A percentile compares a stretch with the other conserved stretches of the same genome.
Evolutionary conservation across 2,329 filamentous ascomycete genomes (phyloP).

Genomic region (Nannizziopsis barbatae): DNA sequence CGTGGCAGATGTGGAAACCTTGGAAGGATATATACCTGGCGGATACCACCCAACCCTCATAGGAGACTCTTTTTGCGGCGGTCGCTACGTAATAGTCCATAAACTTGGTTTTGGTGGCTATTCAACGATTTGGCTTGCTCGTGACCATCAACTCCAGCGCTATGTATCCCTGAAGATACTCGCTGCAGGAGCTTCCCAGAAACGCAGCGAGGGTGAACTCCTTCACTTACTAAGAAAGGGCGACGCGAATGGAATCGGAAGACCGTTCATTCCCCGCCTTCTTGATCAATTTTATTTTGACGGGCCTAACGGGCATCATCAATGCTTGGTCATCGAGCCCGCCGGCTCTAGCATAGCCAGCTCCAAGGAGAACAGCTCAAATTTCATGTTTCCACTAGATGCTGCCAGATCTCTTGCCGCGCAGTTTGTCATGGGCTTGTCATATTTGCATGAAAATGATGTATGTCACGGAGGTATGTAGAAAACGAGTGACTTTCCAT

Average conservation of each 20-base stretch:
- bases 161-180: conserved; percentile 20
- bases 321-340: conserved; percentile 14
- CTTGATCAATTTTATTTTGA: conserved; percentile 14
- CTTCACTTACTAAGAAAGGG: conserved; percentile 11
- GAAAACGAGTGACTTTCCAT: neutral
- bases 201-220: conserved; percentile 11
- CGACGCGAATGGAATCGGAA: neutral
- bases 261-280: conserved; percentile 9
- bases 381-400: conserved; percentile 18
- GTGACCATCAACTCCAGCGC: conserved; percentile 12
- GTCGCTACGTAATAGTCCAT: conserved; percentile 15
- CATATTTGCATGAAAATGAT: conserved; percentile 18
- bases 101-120: conserved; percentile 15
- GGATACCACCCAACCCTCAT: conserved; percentile 28
- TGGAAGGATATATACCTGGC: conserved; percentile 23
- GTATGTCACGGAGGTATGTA: conserved; percentile 18
- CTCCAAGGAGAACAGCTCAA: conserved; percentile 15
- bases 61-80: conserved; percentile 12
- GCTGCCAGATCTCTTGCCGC: conserved; percentile 18
- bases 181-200: conserved; percentile 10
- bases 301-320: conserved; percentile 15
- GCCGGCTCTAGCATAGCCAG: conserved; percentile 14
- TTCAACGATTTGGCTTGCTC: conserved; percentile 14
- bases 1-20: conserved; percentile 15
- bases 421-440: conserved; percentile 17